Evolutionary conservation across 2,329 filamentous ascomycete genomes (phyloP).

Genomic region (Ampelomyces quisqualis): DNA sequence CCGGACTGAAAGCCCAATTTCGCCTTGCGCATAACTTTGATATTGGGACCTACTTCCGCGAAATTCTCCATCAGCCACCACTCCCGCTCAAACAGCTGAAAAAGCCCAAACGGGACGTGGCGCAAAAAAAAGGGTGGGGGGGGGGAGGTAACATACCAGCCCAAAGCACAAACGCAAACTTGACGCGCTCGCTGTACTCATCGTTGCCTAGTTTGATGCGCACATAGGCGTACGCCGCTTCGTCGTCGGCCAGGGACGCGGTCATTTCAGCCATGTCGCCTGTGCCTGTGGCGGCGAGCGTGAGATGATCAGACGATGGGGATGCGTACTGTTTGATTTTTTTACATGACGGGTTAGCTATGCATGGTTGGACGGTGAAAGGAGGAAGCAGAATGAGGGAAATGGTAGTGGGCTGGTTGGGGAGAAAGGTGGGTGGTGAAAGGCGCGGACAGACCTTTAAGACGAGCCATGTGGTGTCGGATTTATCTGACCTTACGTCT

Average conservation of each 20-base stretch:
- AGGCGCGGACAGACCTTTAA: no score
- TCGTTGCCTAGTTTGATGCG: slow-evolving; percentile 67
- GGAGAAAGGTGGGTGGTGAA: no score
- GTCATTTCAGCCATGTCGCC: slow-evolving; percentile 63
- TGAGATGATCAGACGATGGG: slow-evolving; percentile 58
- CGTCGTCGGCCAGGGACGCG: slow-evolving; percentile 56
- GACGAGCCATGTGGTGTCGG: slow-evolving; percentile 66
- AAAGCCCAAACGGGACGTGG: no score
- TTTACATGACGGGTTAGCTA: no score
- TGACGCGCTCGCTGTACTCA: slow-evolving; percentile 66
- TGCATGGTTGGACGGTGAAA: no score
- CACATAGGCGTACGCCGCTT: slow-evolving; percentile 66
- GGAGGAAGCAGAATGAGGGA: no score
- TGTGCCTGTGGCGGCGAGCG: slow-evolving; percentile 58
- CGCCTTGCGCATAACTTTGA: slow-evolving; percentile 69
- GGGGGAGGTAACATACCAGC: slow-evolving; percentile 56
- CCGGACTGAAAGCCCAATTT: slow-evolving; percentile 67
- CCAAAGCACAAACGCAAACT: slow-evolving; percentile 69
- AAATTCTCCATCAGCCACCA: no score
- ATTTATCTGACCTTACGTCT: slow-evolving; percentile 66
- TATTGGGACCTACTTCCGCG: slow-evolving; percentile 48
- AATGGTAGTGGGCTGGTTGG: no score
- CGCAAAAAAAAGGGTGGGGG: not conserved
- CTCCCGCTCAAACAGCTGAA: no score
- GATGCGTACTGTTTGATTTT: slow-evolving; percentile 33